Percentiles rank a stretch among this genome's conserved stretches.
These are phyloP conservation scores for Suillus tomentosus DNA, from an alignment of 768 basidiomycete genomes.

Conservation along the genomic window DNA sequence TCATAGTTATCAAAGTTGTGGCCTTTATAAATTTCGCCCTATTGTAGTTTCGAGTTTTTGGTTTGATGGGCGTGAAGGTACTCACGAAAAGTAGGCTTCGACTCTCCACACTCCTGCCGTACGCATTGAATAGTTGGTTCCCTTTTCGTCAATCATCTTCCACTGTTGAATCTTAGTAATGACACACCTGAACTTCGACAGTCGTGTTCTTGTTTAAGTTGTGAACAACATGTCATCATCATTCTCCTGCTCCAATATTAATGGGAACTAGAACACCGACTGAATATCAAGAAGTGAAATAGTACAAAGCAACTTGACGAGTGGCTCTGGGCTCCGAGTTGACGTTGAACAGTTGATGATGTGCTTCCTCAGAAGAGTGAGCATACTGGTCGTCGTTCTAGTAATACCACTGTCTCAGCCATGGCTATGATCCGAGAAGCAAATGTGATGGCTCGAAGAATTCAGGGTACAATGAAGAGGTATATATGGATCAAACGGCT, in stretches of 20 bases:
- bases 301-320: neutral
- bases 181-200: neutral
- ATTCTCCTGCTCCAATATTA: neutral
- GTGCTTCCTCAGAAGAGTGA: neutral
- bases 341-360: neutral
- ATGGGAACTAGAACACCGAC: neutral
- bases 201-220: neutral
- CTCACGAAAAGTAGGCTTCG: too few relatives aligned
- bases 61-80: too few relatives aligned
- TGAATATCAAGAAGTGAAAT: neutral
- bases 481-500: too few relatives aligned
- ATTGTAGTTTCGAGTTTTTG: too few relatives aligned
- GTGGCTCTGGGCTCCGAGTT: neutral
- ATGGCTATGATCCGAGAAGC: neutral
- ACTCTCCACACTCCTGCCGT: neutral
- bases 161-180: neutral
- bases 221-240: neutral
- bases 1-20: too few relatives aligned
- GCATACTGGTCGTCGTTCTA: neutral
- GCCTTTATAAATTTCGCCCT: too few relatives aligned
- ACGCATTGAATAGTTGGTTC: neutral
- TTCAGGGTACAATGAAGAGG: neutral
- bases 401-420: neutral
- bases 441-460: neutral
- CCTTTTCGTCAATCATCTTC: neutral